A percentile compares a stretch with the other conserved stretches of the same genome.
Evolutionary conservation across 2,329 filamentous ascomycete genomes (phyloP).

Genomic region (Lasiodiplodia gonubiensis): DNA sequence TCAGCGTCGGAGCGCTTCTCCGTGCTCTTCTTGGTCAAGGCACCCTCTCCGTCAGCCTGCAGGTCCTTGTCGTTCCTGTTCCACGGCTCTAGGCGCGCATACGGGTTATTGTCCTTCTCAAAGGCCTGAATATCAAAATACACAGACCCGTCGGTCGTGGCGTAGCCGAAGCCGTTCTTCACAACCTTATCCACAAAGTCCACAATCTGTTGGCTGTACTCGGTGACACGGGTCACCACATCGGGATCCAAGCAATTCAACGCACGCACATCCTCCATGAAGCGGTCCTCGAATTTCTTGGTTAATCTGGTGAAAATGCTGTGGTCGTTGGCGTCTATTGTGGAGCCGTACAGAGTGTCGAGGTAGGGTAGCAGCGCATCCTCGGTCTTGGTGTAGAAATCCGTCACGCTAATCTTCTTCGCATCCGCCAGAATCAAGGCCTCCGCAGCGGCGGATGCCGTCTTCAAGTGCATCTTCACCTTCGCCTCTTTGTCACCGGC

Average conservation of each 20-base stretch:
- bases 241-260: conserved; percentile 86
- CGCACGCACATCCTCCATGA: conserved; percentile 84
- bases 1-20: conserved; percentile 80
- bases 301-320: conserved; percentile 88
- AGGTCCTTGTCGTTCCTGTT: conserved; percentile 82
- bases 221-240: conserved; percentile 85
- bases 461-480: conserved; percentile 85
- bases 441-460: conserved; percentile 59
- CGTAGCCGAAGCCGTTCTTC: conserved; percentile 84
- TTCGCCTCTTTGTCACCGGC: conserved; percentile 83
- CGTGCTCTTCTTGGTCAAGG: conserved; percentile 64
- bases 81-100: conserved; percentile 84
- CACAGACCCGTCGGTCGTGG: conserved; percentile 76
- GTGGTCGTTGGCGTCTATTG: conserved; percentile 65
- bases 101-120: conserved; percentile 81
- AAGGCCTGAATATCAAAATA: conserved; percentile 93
- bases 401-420: conserved; percentile 42
- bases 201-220: conserved; percentile 87
- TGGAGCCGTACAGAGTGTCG: conserved; percentile 65
- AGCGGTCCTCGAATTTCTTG: conserved; percentile 82
- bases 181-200: conserved; percentile 83
- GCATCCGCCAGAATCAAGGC: conserved; percentile 47
- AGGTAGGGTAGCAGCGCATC: conserved; percentile 83
- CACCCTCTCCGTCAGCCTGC: conserved; percentile 88
- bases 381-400: conserved; percentile 64